A percentile compares a stretch with the other conserved stretches of the same genome.
These are phyloP conservation scores for Fusarium succisae DNA, from an alignment of 2,329 filamentous ascomycete species.

Conservation along the genomic window DNA sequence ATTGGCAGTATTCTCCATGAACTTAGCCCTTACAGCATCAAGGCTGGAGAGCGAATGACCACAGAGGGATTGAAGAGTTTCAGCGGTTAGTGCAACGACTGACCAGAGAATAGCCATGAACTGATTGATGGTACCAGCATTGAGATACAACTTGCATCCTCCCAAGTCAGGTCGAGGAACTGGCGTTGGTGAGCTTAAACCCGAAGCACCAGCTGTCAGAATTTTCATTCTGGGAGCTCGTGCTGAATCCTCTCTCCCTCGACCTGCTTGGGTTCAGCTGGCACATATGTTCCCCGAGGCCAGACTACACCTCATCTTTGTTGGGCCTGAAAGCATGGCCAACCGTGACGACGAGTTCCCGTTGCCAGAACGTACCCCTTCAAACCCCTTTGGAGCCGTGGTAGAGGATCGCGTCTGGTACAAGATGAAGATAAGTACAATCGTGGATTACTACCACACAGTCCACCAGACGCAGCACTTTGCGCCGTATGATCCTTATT, in stretches of 20 bases:
- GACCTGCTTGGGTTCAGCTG: slow-evolving; percentile 93
- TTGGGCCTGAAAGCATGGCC: slow-evolving; percentile 94
- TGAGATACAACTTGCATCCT: slow-evolving; percentile 93
- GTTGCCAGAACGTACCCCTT: slow-evolving; percentile 82
- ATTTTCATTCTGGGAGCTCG: slow-evolving; percentile 94
- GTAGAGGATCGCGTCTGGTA: slow-evolving; percentile 90
- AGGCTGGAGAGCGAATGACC: slow-evolving; percentile 78
- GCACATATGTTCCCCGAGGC: slow-evolving; percentile 94
- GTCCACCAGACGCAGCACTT: slow-evolving; percentile 92
- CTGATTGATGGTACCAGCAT: slow-evolving; percentile 61
- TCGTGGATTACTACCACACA: slow-evolving; percentile 98
- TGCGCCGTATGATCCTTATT: slow-evolving; percentile 95
- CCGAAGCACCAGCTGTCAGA: slow-evolving; percentile 87
- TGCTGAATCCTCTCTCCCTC: slow-evolving; percentile 95
- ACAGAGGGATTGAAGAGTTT: slow-evolving; percentile 92
- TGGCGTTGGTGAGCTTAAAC: slow-evolving; percentile 80
- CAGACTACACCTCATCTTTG: slow-evolving; percentile 91
- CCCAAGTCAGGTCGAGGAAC: slow-evolving; percentile 79
- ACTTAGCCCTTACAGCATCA: slow-evolving; percentile 88
- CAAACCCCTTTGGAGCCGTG: slow-evolving; percentile 92
- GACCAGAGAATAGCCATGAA: not conserved
- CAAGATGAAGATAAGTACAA: slow-evolving; percentile 95
- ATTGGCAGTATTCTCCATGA: slow-evolving; percentile 93
- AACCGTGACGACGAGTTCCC: slow-evolving; percentile 95
- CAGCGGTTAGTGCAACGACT: slow-evolving; percentile 70